These are phyloP conservation scores for Fusarium sp. DNA, from an alignment of 2,329 filamentous ascomycete species.

Conservation along the genomic window DNA sequence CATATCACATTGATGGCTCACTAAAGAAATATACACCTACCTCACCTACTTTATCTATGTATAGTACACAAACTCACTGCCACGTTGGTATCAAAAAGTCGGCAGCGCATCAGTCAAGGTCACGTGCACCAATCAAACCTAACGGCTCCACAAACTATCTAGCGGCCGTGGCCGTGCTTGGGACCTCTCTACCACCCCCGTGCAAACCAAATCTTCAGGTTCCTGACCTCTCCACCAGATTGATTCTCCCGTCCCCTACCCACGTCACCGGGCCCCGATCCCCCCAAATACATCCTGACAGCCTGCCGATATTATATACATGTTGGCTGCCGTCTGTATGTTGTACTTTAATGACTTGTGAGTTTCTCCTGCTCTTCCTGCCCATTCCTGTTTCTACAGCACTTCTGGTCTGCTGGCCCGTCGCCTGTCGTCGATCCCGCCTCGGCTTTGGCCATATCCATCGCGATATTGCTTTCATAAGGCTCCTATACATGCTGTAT, in stretches of 20 bases:
- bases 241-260: constrained; percentile 48
- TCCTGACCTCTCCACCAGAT: constrained; percentile 48
- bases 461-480: constrained; percentile 49
- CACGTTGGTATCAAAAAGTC: not conserved
- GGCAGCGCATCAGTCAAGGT: not conserved
- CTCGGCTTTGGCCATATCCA: constrained; percentile 46
- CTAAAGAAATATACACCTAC: no score
- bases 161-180: constrained; percentile 41
- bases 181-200: constrained; percentile 33
- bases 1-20: no score
- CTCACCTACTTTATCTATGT: no score
- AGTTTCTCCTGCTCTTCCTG: constrained; percentile 50
- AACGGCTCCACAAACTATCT: constrained; percentile 5
- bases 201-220: constrained; percentile 52
- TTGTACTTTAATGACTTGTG: constrained; percentile 61
- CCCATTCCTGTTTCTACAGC: constrained; percentile 40
- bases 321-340: constrained; percentile 50
- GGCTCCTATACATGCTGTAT: constrained; percentile 38
- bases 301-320: constrained; percentile 39
- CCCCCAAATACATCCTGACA: constrained; percentile 42
- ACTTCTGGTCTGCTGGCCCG: constrained; percentile 48
- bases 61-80: no score
- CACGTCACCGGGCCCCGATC: constrained; percentile 44
- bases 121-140: constrained; percentile 30
- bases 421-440: constrained; percentile 51